These are phyloP conservation scores for Mycena filopes DNA, from an alignment of 768 basidiomycete genomes.

Conservation along the genomic window DNA sequence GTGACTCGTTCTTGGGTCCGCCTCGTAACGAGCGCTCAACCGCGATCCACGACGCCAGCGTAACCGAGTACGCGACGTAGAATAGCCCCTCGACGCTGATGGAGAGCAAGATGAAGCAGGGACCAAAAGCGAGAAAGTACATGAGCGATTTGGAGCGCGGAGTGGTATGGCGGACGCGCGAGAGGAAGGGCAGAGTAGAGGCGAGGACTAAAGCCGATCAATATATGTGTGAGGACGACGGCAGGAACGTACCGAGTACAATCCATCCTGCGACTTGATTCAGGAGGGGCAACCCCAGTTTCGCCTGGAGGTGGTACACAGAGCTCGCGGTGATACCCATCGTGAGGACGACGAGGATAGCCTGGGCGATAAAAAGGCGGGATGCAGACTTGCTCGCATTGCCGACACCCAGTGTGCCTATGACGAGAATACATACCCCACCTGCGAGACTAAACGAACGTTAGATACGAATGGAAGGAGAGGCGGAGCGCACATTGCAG, in stretches of 20 bases:
- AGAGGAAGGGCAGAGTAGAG: constrained; percentile 62
- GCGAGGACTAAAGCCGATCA: constrained; percentile 52
- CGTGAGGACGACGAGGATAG: constrained; percentile 52
- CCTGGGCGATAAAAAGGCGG: constrained; percentile 44
- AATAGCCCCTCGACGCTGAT: constrained; percentile 87
- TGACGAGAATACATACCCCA: constrained; percentile 19
- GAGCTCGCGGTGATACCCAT: constrained; percentile 70
- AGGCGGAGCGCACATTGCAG: constrained; percentile 62
- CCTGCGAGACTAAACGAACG: constrained; percentile 22
- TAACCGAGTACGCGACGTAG: constrained; percentile 73
- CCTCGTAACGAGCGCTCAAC: constrained; percentile 58
- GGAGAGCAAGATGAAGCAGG: constrained; percentile 82
- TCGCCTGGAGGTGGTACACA: constrained; percentile 68
- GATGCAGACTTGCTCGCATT: neutral
- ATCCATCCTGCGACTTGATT: constrained; percentile 76
- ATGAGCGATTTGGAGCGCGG: constrained; percentile 63
- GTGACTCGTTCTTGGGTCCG: constrained; percentile 20
- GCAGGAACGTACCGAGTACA: constrained; percentile 46
- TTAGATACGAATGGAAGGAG: constrained; percentile 16
- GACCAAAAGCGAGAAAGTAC: constrained; percentile 77
- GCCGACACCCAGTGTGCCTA: neutral
- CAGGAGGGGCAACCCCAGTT: constrained; percentile 67
- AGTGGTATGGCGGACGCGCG: constrained; percentile 46
- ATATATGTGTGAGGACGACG: neutral
- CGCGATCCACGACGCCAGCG: constrained; percentile 74